These are phyloP conservation scores for Xylariomycetidae sp. DNA, from an alignment of 2,329 filamentous ascomycete genomes.

Conservation along the genomic window DNA sequence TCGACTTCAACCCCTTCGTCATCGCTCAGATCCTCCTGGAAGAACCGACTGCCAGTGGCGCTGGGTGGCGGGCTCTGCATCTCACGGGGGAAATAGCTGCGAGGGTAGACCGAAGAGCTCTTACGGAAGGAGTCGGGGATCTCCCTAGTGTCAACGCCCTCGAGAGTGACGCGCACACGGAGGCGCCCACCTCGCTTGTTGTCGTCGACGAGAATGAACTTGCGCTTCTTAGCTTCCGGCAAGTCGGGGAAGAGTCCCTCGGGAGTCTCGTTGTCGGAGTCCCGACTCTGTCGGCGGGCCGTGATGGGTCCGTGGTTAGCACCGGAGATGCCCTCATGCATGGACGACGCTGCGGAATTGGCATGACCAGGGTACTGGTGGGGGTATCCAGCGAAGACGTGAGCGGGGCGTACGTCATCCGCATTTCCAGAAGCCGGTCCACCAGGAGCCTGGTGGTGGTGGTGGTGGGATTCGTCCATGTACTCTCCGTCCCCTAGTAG, in stretches of 20 bases:
- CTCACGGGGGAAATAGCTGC: constrained; percentile 86
- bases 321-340: constrained; percentile 32
- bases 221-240: constrained; percentile 84
- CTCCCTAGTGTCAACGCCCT: constrained; percentile 88
- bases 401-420: constrained; percentile 50
- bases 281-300: constrained; percentile 22
- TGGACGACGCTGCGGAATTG: constrained; percentile 33
- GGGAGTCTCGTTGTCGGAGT: constrained; percentile 51
- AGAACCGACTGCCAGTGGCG: constrained; percentile 68
- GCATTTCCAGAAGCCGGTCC: constrained; percentile 39
- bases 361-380: constrained; percentile 32
- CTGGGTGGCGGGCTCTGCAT: constrained; percentile 82
- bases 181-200: constrained; percentile 73
- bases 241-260: constrained; percentile 79
- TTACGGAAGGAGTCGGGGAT: constrained; percentile 94
- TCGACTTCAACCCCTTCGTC: constrained; percentile 55
- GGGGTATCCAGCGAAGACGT: constrained; percentile 30
- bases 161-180: constrained; percentile 86
- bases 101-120: constrained; percentile 81
- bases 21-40: constrained; percentile 55
- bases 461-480: constrained; percentile 58
- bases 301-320: constrained; percentile 28
- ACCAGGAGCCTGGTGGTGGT: constrained; percentile 57
- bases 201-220: constrained; percentile 95
- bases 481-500: constrained; percentile 56